Base-by-base conservation (phyloP, 768 basidiomycete genomes). In the Boletus edulis region DNA sequence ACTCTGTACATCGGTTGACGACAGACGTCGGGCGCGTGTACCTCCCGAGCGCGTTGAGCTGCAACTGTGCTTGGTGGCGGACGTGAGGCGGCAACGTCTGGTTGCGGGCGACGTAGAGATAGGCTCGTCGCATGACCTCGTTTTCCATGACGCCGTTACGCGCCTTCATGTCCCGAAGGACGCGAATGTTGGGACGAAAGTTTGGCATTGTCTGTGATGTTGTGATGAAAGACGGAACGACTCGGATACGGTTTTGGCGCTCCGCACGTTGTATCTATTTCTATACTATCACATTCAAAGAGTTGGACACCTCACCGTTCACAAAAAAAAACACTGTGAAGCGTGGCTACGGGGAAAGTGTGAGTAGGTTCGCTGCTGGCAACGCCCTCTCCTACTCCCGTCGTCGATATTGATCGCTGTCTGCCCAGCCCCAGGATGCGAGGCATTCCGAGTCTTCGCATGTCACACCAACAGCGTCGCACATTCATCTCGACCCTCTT, bases 41-140 rank as follows among this genome's bases (percentile, higher is more conserved):
- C 24, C 83, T 81, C 46, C 82, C 86, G 63, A 97, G 91, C 6
- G 86, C 84, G 72, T 96, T 96, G 47, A 97, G 78, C 66, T 97
- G 94, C 57, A 98, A 75, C 71, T 97, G 94, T 15, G 96, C 96
- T 61, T 94, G 91, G 70, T 94, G 91, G 52, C 96, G 89, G 45
- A 98, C 82, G 67, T 91, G 86, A 3, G 91, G 78, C 15, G 94
- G 86, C n/a, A 98, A 75, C 2, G 87, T 83, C 68, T 91, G 85
- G 74, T 98, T 98, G 56, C 96, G 83, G 22, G 95, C 94, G 61
- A 98, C 89, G 72, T 86, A 94, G 47, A 98, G 84, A 72, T 96
- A 95, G 0, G 96, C 95, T 43, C 92, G 80, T 18, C 95, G 86
- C 29, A 86, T 77, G 45, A 96, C 78, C 70, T 98, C 96, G 67